phyloP scores from a whole-genome alignment of 148 eudicot genomes.

The Simmondsia chinensis region DNA sequence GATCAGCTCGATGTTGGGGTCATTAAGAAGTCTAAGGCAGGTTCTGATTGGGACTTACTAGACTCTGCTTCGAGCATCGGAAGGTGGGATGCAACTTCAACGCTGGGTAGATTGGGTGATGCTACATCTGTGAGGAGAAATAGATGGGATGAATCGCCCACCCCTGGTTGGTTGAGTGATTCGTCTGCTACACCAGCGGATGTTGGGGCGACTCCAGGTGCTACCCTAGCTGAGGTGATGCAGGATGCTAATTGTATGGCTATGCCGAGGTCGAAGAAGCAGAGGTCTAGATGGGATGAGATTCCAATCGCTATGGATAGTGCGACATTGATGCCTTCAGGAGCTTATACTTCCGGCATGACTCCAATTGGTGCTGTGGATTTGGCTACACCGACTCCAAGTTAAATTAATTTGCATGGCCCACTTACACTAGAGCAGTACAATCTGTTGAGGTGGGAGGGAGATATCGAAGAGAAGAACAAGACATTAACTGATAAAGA shows the following conservation, averaged over 20 bases:
- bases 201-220: constrained; percentile 87
- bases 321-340: constrained; percentile 84
- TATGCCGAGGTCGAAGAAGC: constrained; percentile 84
- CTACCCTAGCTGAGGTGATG: constrained; percentile 85
- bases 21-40: constrained; percentile 57
- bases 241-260: constrained; percentile 91
- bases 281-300: constrained; percentile 97
- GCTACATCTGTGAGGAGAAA: constrained; percentile 78
- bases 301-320: constrained; percentile 94
- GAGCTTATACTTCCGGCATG: constrained; percentile 75
- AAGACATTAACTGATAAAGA: constrained; percentile 91
- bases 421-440: constrained; percentile 83
- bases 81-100: constrained; percentile 92
- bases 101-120: constrained; percentile 82
- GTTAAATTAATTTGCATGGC: constrained; percentile 58
- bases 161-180: constrained; percentile 79
- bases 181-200: constrained; percentile 82
- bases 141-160: constrained; percentile 86
- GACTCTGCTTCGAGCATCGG: constrained; percentile 94
- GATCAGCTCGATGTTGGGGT: constrained; percentile 39
- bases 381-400: constrained; percentile 84
- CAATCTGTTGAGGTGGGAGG: constrained; percentile 90
- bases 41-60: constrained; percentile 91
- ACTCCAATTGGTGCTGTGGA: constrained; percentile 81
- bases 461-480: constrained; percentile 89